Conservation (phyloP, 371 early-diverging fungal species). For the Mortierella sp. region DNA sequence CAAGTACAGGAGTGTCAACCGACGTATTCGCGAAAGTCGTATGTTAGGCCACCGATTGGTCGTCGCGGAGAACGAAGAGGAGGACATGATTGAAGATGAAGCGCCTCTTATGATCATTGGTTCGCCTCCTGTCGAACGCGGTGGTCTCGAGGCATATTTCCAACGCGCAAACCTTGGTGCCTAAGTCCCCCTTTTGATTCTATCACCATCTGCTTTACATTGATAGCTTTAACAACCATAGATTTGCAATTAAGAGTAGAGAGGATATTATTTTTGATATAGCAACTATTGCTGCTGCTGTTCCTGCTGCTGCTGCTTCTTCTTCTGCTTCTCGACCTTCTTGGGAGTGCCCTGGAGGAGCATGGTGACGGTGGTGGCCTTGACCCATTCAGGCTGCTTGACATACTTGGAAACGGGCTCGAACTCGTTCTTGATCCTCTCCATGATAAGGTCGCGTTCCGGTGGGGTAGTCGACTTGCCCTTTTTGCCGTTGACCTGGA, state of each 20-base stretch:
- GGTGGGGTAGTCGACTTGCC: constrained; percentile 47
- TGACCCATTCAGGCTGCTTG: constrained; percentile 44
- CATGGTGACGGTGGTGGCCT: constrained; percentile 47
- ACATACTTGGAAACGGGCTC: constrained; percentile 56
- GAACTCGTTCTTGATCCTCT: constrained; percentile 45
- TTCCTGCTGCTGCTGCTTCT: neutral
- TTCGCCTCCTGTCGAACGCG: constrained; percentile 33
- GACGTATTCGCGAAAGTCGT: constrained; percentile 51
- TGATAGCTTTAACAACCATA: neutral
- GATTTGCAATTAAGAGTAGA: neutral
- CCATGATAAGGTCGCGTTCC: constrained; percentile 43
- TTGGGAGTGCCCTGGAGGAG: constrained; percentile 38
- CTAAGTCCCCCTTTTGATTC: neutral
- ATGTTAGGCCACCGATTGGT: constrained; percentile 53
- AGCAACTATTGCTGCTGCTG: neutral
- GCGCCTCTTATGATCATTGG: constrained; percentile 50
- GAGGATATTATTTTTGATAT: neutral
- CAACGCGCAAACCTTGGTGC: neutral
- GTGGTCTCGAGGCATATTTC: constrained; percentile 3
- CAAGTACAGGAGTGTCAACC: constrained; percentile 55
- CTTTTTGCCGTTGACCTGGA: constrained; percentile 69
- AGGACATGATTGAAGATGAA: constrained; percentile 43
- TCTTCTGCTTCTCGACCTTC: constrained; percentile 24
- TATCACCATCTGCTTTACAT: neutral
- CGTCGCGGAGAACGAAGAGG: constrained; percentile 37